Percentiles rank a stretch among this genome's conserved stretches.
Conservation (phyloP, 805 yeast genomes). For the Yamadazyma phyllophila region DNA sequence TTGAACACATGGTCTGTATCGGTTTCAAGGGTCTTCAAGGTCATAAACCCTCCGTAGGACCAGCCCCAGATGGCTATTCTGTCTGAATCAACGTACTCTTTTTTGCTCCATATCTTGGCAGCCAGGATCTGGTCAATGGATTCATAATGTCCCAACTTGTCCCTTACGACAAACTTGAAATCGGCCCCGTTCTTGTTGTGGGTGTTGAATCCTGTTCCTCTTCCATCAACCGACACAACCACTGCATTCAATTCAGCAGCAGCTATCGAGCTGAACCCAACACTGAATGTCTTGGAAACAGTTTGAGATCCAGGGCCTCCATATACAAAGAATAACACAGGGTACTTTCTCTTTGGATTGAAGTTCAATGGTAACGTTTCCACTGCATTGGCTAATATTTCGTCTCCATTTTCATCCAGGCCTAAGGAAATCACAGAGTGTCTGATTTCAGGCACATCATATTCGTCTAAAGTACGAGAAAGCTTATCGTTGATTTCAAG, state of each 20-base stretch:
- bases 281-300: conserved; percentile 59
- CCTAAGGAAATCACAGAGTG: conserved; percentile 57
- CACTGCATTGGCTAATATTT: conserved; percentile 55
- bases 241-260: conserved; percentile 77
- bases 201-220: conserved; percentile 94
- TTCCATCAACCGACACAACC: conserved; percentile 93
- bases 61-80: conserved; percentile 94
- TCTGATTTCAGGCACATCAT: conserved; percentile 54
- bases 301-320: conserved; percentile 96
- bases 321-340: conserved; percentile 84
- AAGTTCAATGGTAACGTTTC: conserved; percentile 81
- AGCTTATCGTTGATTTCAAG: conserved; percentile 50
- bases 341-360: conserved; percentile 62
- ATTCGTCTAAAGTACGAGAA: conserved; percentile 34
- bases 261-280: conserved; percentile 69
- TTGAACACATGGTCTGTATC: conserved; percentile 75
- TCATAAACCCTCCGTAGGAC: conserved; percentile 96
- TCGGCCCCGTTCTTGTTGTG: conserved; percentile 42
- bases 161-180: conserved; percentile 78
- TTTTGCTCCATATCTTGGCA: conserved; percentile 66
- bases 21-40: conserved; percentile 81
- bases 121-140: conserved; percentile 84
- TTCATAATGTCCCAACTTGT: conserved; percentile 77
- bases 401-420: conserved; percentile 45
- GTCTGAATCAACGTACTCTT: conserved; percentile 58